Conservation (phyloP, 2,329 filamentous ascomycete genomes). For the Colletotrichum siamense region DNA sequence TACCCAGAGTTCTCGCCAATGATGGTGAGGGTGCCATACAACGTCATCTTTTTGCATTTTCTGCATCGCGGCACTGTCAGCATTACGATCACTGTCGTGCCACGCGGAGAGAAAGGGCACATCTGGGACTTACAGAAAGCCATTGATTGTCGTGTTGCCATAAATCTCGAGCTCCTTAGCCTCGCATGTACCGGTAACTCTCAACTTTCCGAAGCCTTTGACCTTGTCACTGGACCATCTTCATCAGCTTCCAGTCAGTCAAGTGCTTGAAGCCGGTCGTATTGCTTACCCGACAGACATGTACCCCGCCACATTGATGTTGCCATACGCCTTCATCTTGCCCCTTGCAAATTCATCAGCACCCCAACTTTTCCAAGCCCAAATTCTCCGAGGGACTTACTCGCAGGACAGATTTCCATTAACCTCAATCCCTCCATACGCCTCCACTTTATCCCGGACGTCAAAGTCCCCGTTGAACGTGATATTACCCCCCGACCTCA, state of each 20-base stretch:
- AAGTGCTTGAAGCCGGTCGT: not conserved
- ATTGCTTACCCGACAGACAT: slow-evolving; percentile 40
- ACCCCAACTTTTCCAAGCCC: not conserved
- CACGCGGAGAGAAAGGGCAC: not conserved
- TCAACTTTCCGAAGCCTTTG: slow-evolving; percentile 53
- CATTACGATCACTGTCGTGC: not conserved
- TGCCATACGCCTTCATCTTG: slow-evolving; percentile 51
- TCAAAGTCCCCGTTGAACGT: slow-evolving; percentile 48
- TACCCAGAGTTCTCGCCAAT: slow-evolving; percentile 51
- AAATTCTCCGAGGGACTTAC: slow-evolving; percentile 32
- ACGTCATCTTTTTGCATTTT: slow-evolving; percentile 47
- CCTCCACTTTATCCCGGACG: slow-evolving; percentile 50
- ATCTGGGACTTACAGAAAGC: slow-evolving; percentile 42
- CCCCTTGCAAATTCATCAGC: slow-evolving; percentile 32
- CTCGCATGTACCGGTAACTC: slow-evolving; percentile 46
- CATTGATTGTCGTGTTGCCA: slow-evolving; percentile 50
- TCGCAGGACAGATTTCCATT: slow-evolving; percentile 47
- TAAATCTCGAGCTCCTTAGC: slow-evolving; percentile 51
- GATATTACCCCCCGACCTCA: slow-evolving; percentile 51
- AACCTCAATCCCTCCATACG: slow-evolving; percentile 49
- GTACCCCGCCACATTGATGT: slow-evolving; percentile 46
- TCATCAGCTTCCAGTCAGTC: not conserved
- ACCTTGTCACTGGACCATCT: slow-evolving; percentile 42
- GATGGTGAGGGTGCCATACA: slow-evolving; percentile 52
- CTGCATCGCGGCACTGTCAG: slow-evolving; percentile 22